Conservation (phyloP, 1,284 basidiomycete species). For the Microbotryum lychnidis-dioicae region DNA sequence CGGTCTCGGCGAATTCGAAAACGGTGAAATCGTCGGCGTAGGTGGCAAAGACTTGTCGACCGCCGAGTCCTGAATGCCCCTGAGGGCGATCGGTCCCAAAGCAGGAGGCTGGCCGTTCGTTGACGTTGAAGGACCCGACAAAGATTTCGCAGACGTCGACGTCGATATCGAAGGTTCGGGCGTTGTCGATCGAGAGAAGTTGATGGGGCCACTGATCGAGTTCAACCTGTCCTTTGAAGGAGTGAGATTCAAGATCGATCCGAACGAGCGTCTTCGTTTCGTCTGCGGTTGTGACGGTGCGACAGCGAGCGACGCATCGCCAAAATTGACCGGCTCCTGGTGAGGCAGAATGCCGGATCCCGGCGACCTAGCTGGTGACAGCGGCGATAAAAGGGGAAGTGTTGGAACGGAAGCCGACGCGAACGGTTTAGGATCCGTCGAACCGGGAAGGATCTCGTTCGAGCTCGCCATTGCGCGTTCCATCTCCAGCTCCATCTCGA, state of each 20-base stretch:
- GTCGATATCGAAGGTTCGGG: not conserved
- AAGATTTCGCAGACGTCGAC: not conserved
- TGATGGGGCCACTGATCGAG: too few relatives aligned
- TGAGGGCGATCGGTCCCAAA: too few relatives aligned
- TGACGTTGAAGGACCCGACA: not conserved
- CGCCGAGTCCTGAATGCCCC: not conserved
- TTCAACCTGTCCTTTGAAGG: too few relatives aligned
- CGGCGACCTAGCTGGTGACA: too few relatives aligned
- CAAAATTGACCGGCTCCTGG: not conserved
- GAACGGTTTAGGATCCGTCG: not conserved
- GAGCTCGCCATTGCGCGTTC: conserved; percentile 10
- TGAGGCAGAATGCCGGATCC: not conserved
- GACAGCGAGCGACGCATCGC: not conserved
- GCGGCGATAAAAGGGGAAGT: too few relatives aligned
- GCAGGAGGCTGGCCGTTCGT: too few relatives aligned
- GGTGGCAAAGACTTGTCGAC: conserved; percentile 28
- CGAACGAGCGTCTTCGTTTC: not conserved
- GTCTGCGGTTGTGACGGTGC: not conserved
- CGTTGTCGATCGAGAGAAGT: not conserved
- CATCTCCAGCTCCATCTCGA: conserved; percentile 15
- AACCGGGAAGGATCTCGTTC: not conserved
- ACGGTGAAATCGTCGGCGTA: conserved; percentile 12
- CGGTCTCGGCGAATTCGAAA: conserved; percentile 5
- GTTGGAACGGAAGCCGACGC: not conserved
- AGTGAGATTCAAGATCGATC: too few relatives aligned